phyloP scores from a whole-genome alignment of 352 stramenopile genomes.

The Blastocystis hominis region DNA sequence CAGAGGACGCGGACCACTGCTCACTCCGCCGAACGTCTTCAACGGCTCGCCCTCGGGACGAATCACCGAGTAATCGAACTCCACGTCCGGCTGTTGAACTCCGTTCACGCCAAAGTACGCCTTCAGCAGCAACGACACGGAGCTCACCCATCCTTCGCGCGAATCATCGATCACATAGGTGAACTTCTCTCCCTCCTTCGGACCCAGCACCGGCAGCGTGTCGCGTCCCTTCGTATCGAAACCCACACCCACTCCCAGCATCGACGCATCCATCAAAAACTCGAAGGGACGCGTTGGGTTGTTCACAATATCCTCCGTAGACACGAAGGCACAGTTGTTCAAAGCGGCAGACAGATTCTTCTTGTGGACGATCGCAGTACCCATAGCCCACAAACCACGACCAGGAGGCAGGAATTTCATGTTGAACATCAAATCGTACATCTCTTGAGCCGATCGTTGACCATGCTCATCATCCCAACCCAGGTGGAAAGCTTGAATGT shows the following conservation, averaged over 20 bases:
- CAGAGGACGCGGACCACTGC: slow-evolving; percentile 70
- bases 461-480: slow-evolving; percentile 69
- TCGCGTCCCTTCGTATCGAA: slow-evolving; percentile 77
- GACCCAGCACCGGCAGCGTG: not conserved
- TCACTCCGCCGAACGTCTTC: slow-evolving; percentile 75
- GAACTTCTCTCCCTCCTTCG: too few species aligned
- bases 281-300: slow-evolving; percentile 68
- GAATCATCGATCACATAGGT: slow-evolving; percentile 64
- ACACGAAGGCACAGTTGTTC: too few species aligned
- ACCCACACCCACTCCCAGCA: slow-evolving; percentile 81
- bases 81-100: slow-evolving; percentile 61
- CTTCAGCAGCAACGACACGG: slow-evolving; percentile 71
- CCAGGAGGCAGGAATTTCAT: slow-evolving; percentile 85
- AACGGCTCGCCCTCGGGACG: slow-evolving; percentile 75
- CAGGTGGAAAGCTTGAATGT: slow-evolving; percentile 65
- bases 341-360: slow-evolving; percentile 74
- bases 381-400: slow-evolving; percentile 82
- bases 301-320: slow-evolving; percentile 69
- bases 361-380: slow-evolving; percentile 77
- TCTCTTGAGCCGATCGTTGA: slow-evolving; percentile 70
- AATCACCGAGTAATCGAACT: slow-evolving; percentile 75
- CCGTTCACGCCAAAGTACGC: slow-evolving; percentile 64
- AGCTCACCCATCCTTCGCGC: slow-evolving; percentile 75
- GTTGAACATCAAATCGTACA: slow-evolving; percentile 79
- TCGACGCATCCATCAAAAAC: slow-evolving; percentile 85